A percentile compares a stretch with the other conserved stretches of the same genome.
Evolutionary conservation across 306 rosid genomes (phyloP).

Genomic region (Luffa acutangula): DNA sequence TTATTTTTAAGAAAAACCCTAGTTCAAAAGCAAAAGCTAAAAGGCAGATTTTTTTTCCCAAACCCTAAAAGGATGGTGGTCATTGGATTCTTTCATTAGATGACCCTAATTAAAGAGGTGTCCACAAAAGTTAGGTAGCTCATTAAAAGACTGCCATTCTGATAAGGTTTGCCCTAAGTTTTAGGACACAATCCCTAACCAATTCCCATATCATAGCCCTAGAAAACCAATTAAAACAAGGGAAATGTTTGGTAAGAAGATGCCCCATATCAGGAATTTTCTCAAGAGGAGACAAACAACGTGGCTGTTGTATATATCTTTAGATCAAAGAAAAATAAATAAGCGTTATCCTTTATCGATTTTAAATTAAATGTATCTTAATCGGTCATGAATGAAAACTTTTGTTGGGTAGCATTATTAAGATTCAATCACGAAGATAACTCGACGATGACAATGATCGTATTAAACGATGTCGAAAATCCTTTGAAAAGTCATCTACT

Average conservation of each 20-base stretch:
- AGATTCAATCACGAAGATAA: background rate
- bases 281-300: background rate
- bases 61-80: background rate
- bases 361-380: background rate
- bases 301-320: background rate
- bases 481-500: background rate
- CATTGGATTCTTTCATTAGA: constrained; percentile 1
- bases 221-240: background rate
- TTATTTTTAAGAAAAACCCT: background rate
- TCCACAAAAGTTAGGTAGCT: background rate
- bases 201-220: background rate
- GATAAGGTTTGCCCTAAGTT: background rate
- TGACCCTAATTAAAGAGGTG: background rate
- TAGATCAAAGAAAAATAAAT: background rate
- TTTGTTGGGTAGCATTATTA: background rate
- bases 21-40: background rate
- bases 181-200: background rate
- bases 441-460: background rate
- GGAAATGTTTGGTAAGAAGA: background rate
- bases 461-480: background rate
- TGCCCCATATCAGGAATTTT: background rate
- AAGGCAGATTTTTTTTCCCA: background rate
- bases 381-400: background rate
- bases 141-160: constrained; percentile 2
- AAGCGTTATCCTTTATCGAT: background rate